A percentile compares a stretch with the other conserved stretches of the same genome.
phyloP scores from a whole-genome alignment of 441 rosid species.

The Gossypium armourianum region DNA sequence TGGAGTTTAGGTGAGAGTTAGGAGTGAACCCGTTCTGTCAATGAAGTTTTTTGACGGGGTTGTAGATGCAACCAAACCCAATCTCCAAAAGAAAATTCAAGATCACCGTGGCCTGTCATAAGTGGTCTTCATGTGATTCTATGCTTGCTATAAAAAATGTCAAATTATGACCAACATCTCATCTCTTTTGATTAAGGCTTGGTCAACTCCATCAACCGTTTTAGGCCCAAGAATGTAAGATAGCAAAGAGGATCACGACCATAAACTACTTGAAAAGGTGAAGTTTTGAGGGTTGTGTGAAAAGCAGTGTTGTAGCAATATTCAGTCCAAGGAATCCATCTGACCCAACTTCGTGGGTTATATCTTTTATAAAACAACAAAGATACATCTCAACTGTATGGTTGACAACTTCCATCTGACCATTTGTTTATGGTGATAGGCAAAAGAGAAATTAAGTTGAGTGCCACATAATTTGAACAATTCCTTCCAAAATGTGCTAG shows the following conservation, averaged over 20 bases:
- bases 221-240: background rate
- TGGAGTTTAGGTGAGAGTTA: too few relatives aligned
- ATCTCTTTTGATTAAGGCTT: background rate
- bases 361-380: background rate
- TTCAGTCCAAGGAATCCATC: background rate
- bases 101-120: too few relatives aligned
- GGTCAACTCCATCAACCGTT: background rate
- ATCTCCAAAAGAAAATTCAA: too few relatives aligned
- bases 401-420: background rate
- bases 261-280: background rate
- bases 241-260: background rate
- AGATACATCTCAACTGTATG: background rate
- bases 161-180: too few relatives aligned
- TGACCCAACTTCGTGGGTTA: background rate
- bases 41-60: too few relatives aligned
- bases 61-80: too few relatives aligned
- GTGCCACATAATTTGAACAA: background rate
- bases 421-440: background rate
- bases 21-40: too few relatives aligned
- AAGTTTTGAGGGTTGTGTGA: background rate
- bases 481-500: background rate
- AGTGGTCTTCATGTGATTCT: too few relatives aligned
- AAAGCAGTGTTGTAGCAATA: background rate
- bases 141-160: too few relatives aligned
- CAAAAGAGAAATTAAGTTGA: background rate